Base-by-base conservation (phyloP, 2,329 filamentous ascomycete genomes). In the Fusarium abutilonis region DNA sequence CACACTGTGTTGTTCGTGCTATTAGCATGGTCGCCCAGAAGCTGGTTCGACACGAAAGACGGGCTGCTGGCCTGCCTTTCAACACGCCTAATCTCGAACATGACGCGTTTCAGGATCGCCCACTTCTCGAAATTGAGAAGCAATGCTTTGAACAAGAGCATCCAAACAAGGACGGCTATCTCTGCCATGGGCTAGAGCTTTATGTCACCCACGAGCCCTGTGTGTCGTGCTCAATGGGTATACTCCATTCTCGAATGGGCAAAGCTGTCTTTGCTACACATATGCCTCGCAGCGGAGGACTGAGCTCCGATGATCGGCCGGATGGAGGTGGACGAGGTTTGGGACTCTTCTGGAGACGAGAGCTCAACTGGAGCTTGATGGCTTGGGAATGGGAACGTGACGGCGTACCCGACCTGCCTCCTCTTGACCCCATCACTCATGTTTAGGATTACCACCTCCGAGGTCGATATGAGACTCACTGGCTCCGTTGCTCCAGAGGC, bases 161-260 rank as follows among this genome's bases (percentile, higher is more conserved):
- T 70, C 85, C 84, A 36, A 85, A 82, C 64, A 84, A 86, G 29
- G 91, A 92, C 66, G 94, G 94, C 49, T 99, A 99, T 74, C 86
- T 99, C 17, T 98, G 94, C 77, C 92, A 96, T 66, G 91, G 92
- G 51, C 84, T 99, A 28, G 94, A 98, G 76, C 85, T 99, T 53
- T 98, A 97, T 78, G 82, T 96, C 59, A 97, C 93, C 3, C 93
- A 98, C 72, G 95, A 99, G 77, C 95, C 95, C 6, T 99, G 95
- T 74, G 86, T 96, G 58, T 96, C 96, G 86, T 99, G 95, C 77
- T 92, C 91, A 32, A 98, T 98, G 95, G 95, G 92, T 2, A 90
- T 98, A 68, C 82, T 98, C 19, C 93, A 98, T 74, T 97, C 94
- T 9, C 87, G 95, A 46, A 97, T 99, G 83, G 89, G 91, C 40